Base-by-base conservation (phyloP, 129 eudicot genomes). In the Glebionis coronaria region DNA sequence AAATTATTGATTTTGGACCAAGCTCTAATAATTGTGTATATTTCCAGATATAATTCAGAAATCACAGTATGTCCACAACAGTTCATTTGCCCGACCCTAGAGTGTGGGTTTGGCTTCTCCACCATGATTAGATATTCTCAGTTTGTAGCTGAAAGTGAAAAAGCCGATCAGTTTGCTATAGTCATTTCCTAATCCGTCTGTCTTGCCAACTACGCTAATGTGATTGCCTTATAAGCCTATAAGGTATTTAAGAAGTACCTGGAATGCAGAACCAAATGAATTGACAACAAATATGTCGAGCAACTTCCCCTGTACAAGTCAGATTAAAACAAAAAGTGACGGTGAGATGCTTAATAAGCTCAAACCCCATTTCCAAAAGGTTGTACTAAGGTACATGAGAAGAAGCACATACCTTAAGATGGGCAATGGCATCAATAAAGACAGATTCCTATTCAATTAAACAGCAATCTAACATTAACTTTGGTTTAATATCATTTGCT, bases 251-350 rank as follows among this genome's bases (percentile, higher is more conserved):
- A 68, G 31, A 65, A 54, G 52, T 83, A 92, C 98, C 94, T 91
- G 98, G 81, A 83, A 91, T 63, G 84, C 98, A 55, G 98, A 88
- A 61, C 98, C 98, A 64, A 81, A 88, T 14, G 98, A 91, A 84
- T 91, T 91, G 59, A 91, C 98, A n/a, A 91, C 94, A 82, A 91
- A 91, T 74, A 91, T 88, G 69, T 91, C 96, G 31, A 91, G 96
- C 81, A 86, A 67, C 79, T 83, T 91, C 44, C 89, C 98, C 98
- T 91, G 81, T 54, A 66, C 38, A 52, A 28, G 69, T 65, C 56
- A 47, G 15, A 55, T 53, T 14, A 15, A 7, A 58, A 56, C 27
- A 66, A 13, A 45, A 20, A 53, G 44, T n/a, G 53, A 38, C 46
- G 1, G 40, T 35, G 40, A 68, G 40, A 38, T 42, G 40, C 53